A percentile compares a stretch with the other conserved stretches of the same genome.
phyloP scores from a whole-genome alignment of 208 protist genomes.

The Trypanosoma lewisi region DNA sequence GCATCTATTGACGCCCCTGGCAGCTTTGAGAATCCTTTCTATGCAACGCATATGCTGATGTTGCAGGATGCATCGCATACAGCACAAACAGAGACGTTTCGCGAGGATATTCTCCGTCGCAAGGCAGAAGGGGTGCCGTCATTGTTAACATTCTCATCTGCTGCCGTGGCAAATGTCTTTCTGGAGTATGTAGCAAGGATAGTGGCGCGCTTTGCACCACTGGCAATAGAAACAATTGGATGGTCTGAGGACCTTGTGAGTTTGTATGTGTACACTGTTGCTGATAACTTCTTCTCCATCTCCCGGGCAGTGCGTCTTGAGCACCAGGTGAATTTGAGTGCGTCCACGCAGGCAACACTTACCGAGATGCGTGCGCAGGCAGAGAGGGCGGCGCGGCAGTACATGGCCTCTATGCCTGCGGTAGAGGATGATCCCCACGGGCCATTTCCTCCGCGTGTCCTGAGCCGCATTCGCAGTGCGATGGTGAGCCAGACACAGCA shows the following conservation, averaged over 20 bases:
- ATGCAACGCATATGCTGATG: slow-evolving; percentile 50
- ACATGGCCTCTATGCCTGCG: slow-evolving; percentile 1
- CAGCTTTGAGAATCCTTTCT: slow-evolving; percentile 75
- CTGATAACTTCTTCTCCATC: slow-evolving; percentile 85
- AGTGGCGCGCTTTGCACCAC: slow-evolving; percentile 67
- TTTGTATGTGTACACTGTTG: slow-evolving; percentile 77
- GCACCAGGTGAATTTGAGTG: slow-evolving; percentile 69
- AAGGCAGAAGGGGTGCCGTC: slow-evolving; percentile 34
- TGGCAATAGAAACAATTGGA: slow-evolving; percentile 61
- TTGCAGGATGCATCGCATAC: slow-evolving; percentile 58
- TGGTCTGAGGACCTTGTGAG: slow-evolving; percentile 72
- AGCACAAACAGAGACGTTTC: slow-evolving; percentile 59
- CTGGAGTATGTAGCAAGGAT: slow-evolving; percentile 77
- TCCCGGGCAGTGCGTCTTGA: slow-evolving; percentile 69
- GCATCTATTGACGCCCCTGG: slow-evolving; percentile 21
- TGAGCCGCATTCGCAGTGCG: slow-evolving; percentile 44
- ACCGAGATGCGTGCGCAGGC: slow-evolving; percentile 44
- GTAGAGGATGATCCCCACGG: background rate
- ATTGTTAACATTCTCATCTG: slow-evolving; percentile 51
- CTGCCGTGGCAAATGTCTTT: slow-evolving; percentile 58
- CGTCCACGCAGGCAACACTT: slow-evolving; percentile 39
- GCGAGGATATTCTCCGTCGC: slow-evolving; percentile 30
- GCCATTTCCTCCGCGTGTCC: slow-evolving; percentile 65
- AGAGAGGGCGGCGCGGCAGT: slow-evolving; percentile 38
- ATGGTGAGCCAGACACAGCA: slow-evolving; percentile 55